Evolutionary conservation across 164 flowering plant genomes (phyloP).

Genomic region (Aristolochia fimbriata): DNA sequence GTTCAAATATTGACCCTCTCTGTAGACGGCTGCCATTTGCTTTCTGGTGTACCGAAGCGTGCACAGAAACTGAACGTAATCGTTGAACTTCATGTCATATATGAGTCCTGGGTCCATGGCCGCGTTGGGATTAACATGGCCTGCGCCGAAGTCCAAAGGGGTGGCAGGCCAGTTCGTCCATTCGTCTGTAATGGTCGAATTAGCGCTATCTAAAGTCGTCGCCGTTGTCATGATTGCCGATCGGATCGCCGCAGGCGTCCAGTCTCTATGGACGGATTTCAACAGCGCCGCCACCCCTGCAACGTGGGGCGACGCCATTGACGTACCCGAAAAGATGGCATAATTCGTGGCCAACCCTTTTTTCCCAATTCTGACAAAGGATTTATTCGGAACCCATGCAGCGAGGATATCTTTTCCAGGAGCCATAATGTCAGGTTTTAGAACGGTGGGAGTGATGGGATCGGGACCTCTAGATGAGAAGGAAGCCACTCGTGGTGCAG

Average conservation of each 20-base stretch:
- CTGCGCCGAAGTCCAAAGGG: constrained; percentile 32
- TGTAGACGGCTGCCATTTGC: constrained; percentile 19
- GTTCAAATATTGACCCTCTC: background rate
- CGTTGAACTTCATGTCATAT: constrained; percentile 22
- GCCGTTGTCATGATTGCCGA: constrained; percentile 33
- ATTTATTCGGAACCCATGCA: constrained; percentile 19
- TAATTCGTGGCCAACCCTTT: constrained; percentile 15
- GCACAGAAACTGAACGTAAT: constrained; percentile 33
- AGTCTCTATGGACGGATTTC: constrained; percentile 26
- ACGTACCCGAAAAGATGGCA: constrained; percentile 23
- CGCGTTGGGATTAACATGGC: constrained; percentile 31
- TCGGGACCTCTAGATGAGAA: constrained; percentile 35
- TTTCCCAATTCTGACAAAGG: constrained; percentile 2
- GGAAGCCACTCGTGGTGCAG: constrained; percentile 41
- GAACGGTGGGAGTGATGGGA: background rate
- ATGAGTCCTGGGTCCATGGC: constrained; percentile 39
- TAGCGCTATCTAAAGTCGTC: constrained; percentile 10
- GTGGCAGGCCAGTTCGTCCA: constrained; percentile 7
- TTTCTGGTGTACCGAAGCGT: constrained; percentile 25
- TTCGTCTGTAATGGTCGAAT: constrained; percentile 7
- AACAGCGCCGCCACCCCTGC: constrained; percentile 28
- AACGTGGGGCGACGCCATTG: constrained; percentile 31
- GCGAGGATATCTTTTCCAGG: constrained; percentile 37
- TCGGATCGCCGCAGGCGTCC: constrained; percentile 37
- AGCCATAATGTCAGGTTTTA: constrained; percentile 22